These are phyloP conservation scores for Naumovozyma dairenensis DNA, from an alignment of 805 yeast species.

Conservation along the genomic window DNA sequence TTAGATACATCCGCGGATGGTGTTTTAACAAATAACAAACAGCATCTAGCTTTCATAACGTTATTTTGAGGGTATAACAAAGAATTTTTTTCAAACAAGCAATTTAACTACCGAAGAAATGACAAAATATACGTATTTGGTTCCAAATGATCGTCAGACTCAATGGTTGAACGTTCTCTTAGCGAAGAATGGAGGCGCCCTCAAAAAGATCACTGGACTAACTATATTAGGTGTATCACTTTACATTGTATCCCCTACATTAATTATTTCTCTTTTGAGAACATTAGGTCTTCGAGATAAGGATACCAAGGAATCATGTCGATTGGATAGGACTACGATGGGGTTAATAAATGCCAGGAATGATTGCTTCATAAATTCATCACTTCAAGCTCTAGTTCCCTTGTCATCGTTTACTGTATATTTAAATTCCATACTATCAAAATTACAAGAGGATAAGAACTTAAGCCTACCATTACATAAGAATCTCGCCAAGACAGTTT, in stretches of 20 bases:
- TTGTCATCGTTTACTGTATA: conserved; percentile 51
- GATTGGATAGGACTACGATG: conserved; percentile 68
- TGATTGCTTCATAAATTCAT: conserved; percentile 89
- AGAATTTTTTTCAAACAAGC: too few species aligned
- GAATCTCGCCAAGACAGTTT: conserved; percentile 42
- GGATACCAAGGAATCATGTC: conserved; percentile 19
- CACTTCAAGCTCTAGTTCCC: conserved; percentile 68
- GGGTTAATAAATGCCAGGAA: conserved; percentile 76
- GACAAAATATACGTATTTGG: too few species aligned
- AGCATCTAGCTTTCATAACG: too few species aligned
- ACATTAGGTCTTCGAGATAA: not conserved
- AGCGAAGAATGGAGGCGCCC: not conserved
- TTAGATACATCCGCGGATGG: too few species aligned
- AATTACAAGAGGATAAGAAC: not conserved
- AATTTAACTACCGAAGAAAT: too few species aligned
- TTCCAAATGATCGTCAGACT: too few species aligned
- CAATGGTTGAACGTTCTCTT: not conserved
- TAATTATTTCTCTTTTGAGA: conserved; percentile 1
- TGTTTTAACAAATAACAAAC: too few species aligned
- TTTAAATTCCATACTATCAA: conserved; percentile 26
- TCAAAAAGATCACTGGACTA: not conserved
- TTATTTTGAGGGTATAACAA: too few species aligned
- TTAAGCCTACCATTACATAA: conserved; percentile 38
- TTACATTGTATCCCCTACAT: conserved; percentile 14
- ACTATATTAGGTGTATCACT: conserved; percentile 9